Base-by-base conservation (phyloP, 2,329 filamentous ascomycete species). In the Penicillium paneum region DNA sequence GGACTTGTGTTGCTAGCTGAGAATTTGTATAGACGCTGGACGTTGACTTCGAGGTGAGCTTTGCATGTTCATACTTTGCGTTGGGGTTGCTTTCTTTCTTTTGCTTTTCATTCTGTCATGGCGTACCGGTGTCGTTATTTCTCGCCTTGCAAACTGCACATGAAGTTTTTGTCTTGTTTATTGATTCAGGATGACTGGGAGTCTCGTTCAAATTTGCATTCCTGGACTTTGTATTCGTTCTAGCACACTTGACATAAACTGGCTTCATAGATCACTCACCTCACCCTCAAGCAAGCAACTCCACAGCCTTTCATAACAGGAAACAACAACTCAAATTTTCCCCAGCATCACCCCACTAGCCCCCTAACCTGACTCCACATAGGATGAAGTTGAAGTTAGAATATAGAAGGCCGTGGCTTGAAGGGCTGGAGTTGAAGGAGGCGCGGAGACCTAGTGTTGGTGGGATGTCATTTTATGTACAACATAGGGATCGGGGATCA, bases 241-340 rank as follows among this genome's bases (percentile, higher is more conserved):
- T 49, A 21, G 44, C 21, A n/a, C 15, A 32, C 29, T 42, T 26
- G 6, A 19, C 15, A 49, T 42, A 49, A 13, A 32, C 13, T 15
- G 24, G 15, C 17, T 17, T 1, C 13, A 15, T 21, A 32, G 2
- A 17, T n/a, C 29, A 19, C 26, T 8, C n/a, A 12, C 15, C 24
- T 24, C 21, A 24, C n/a, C 7, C 8, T 44, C 29, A 51, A 42
- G 45, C 49, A 5, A 58, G 44, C 17, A 52, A 41, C 11, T 42
- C 36, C 11, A 49, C 52, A 21, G 64, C 69, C 40, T 67, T 57
- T 67, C 67, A 72, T 40, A 76, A 56, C 55, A 75, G 54, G 17
- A 62, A 61, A 32, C 79, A 65, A 57, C 76, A 79, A 56, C 70
- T 70, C 1, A 71, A 24, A 66, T 79, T 79, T 3, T 73, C 74